Base-by-base conservation (phyloP, 2,329 filamentous ascomycete genomes). In the Lecanoromycetidae sp. region DNA sequence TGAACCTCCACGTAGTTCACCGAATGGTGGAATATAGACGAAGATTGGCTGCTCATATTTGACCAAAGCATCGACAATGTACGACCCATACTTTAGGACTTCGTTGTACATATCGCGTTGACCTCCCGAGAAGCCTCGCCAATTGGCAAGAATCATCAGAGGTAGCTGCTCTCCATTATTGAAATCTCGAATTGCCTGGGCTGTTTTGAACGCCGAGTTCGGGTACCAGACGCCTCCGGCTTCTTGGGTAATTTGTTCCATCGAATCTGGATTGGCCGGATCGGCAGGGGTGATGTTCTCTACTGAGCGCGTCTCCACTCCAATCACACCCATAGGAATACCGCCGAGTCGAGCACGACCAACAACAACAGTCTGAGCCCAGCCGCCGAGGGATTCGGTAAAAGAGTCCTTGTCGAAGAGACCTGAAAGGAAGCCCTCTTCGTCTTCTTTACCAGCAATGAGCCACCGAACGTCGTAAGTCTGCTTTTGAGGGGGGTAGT, bases 71-170 rank as follows among this genome's bases (percentile, higher is more conserved):
- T 98, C 91, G 57, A 98, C 91, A 62, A 98, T 98, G 76, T 91
- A 96, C 15, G 90, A 95, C 63, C 91, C 91, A 62, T 98, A 98
- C 75, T 98, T 98, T 68, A 98, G 80, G 13, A 98, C 91, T 71
- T 98, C 91, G 71, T 96, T 95, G 80, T 93, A 98, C 91, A 98
- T 98, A 70, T 98, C 91, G 58, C 90, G 87, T 71, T 98, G 91
- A 55, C 91, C 91, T 73, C 91, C 91, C 57, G 91, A 98, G 86
- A 98, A 98, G 74, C 91, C 91, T 80, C 91, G 83, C 91, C 91
- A 98, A 77, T 98, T 98, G 69, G 91, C 91, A 55, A 98, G 80
- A 63, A 98, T 98, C 87, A 98, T 96, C 56, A 98, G 73, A 48
- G 91, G 91, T 61, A 98, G 76, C 72, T 98, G 91, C 71, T 98